Evolutionary conservation across 306 rosid genomes (phyloP).

Genomic region (Casuarina cunninghamiana): DNA sequence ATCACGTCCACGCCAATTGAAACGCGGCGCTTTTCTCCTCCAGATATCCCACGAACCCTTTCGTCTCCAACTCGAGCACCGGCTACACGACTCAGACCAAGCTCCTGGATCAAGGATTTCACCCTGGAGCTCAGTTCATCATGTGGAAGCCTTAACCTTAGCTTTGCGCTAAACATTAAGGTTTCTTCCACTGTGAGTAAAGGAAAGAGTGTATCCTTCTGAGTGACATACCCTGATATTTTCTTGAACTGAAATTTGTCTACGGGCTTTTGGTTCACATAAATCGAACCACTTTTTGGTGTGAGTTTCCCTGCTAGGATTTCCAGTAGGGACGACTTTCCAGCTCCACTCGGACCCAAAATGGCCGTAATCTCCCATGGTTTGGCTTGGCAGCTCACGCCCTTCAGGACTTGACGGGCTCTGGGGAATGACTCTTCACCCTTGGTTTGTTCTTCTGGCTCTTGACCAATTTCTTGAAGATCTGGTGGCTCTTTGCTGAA

Average conservation of each 20-base stretch:
- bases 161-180: conserved; percentile 71
- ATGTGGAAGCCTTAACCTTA: conserved; percentile 53
- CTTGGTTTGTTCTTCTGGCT: conserved; percentile 33
- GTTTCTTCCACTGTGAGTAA: conserved; percentile 91
- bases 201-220: conserved; percentile 74
- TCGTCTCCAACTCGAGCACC: conserved; percentile 76
- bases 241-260: conserved; percentile 63
- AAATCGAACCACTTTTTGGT: conserved; percentile 60
- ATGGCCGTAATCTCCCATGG: conserved; percentile 88
- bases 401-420: conserved; percentile 58
- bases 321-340: conserved; percentile 85
- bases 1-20: conserved; percentile 94
- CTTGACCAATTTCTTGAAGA: conserved; percentile 27
- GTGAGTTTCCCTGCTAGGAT: conserved; percentile 73
- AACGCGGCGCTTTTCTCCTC: conserved; percentile 88
- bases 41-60: conserved; percentile 78
- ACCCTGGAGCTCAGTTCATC: conserved; percentile 54
- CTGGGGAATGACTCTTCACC: conserved; percentile 31
- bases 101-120: conserved; percentile 66
- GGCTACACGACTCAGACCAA: conserved; percentile 72
- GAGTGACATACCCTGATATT: conserved; percentile 90
- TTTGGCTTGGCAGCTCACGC: conserved; percentile 58
- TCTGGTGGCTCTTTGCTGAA: conserved; percentile 41
- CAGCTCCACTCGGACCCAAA: conserved; percentile 96
- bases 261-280: conserved; percentile 58